Conservation (phyloP, 768 basidiomycete genomes). For the Termitomyces sp. region DNA sequence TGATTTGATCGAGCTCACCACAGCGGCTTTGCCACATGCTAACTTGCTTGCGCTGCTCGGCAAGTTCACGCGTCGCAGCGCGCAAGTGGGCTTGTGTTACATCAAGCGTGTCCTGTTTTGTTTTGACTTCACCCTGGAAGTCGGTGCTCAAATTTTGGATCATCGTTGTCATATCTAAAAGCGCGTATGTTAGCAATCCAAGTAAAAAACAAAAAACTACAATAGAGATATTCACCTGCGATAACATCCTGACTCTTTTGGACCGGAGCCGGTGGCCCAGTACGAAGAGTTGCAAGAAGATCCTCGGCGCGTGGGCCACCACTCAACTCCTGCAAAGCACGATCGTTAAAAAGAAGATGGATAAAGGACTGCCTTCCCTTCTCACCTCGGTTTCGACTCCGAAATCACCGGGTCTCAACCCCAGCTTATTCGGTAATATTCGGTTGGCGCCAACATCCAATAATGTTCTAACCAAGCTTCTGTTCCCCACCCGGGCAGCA, state of each 20-base stretch:
- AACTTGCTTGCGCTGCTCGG: conserved; percentile 86
- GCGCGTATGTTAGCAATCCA: background rate
- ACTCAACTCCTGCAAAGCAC: conserved; percentile 52
- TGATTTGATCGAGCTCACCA: conserved; percentile 75
- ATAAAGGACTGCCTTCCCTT: background rate
- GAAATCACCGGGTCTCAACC: conserved; percentile 90
- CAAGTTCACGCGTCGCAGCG: conserved; percentile 84
- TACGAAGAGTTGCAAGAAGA: conserved; percentile 67
- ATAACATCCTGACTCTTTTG: conserved; percentile 90
- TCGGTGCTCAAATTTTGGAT: conserved; percentile 75
- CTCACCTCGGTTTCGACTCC: conserved; percentile 89
- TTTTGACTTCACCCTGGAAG: conserved; percentile 79
- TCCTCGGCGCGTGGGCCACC: conserved; percentile 75
- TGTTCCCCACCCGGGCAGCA: conserved; percentile 90
- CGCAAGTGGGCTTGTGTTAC: conserved; percentile 84
- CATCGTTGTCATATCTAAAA: conserved; percentile 78
- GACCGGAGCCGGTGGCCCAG: conserved; percentile 71
- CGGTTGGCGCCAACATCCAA: conserved; percentile 93
- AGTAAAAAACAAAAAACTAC: background rate
- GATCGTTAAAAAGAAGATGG: background rate
- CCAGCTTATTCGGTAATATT: conserved; percentile 86
- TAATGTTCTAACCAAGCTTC: conserved; percentile 79
- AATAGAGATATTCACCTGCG: conserved; percentile 43
- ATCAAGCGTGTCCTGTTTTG: conserved; percentile 86
- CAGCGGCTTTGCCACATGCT: conserved; percentile 70